Conservation (phyloP, 257 asterid genomes). For the Plantago ovata region DNA sequence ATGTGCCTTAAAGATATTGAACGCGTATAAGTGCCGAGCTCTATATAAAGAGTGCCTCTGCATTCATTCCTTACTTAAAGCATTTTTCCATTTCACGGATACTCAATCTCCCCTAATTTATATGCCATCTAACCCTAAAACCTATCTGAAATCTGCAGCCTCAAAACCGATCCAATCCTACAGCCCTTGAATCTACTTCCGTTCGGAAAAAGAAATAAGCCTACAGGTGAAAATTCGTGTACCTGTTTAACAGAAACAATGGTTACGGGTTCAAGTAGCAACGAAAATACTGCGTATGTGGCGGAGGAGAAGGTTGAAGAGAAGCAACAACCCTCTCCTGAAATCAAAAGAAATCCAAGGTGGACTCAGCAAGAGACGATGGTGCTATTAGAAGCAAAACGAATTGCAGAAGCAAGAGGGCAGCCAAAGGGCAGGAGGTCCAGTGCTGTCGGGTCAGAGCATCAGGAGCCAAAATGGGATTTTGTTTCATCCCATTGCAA, state of each 20-base stretch:
- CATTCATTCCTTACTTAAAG: background rate
- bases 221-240: background rate
- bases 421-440: slow-evolving; percentile 37
- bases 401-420: slow-evolving; percentile 52
- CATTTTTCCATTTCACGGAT: background rate
- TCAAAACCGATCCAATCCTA: background rate
- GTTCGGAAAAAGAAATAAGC: slow-evolving; percentile 4
- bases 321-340: slow-evolving; percentile 24
- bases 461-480: slow-evolving; percentile 66
- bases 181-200: slow-evolving; percentile 1
- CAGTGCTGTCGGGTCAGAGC: slow-evolving; percentile 34
- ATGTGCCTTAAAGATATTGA: background rate
- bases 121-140: background rate
- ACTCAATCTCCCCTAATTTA: slow-evolving; percentile 1
- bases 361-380: slow-evolving; percentile 74
- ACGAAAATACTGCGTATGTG: slow-evolving; percentile 20
- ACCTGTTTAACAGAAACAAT: slow-evolving; percentile 11
- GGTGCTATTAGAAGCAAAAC: slow-evolving; percentile 64
- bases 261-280: slow-evolving; percentile 28
- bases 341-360: slow-evolving; percentile 60
- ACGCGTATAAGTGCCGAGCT: background rate
- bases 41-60: slow-evolving; percentile 5
- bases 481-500: slow-evolving; percentile 63
- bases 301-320: slow-evolving; percentile 14
- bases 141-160: background rate